Conservation (phyloP, 768 basidiomycete species). For the Kwoniella mangroviensis region DNA sequence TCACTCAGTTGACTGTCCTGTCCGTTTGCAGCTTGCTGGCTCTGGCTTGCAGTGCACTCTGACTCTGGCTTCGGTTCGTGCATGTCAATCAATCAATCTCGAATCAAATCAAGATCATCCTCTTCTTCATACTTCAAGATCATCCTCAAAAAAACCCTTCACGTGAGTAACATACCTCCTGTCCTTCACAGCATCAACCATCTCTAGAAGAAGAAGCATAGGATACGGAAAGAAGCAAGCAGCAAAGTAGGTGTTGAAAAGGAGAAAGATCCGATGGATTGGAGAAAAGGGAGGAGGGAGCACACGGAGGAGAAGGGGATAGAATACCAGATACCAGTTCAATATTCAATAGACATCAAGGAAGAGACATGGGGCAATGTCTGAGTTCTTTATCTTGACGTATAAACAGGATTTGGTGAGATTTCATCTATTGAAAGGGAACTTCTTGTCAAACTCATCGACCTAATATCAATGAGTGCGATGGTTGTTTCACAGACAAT, state of each 20-base stretch:
- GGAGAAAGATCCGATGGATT: not conserved
- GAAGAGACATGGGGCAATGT: constrained; percentile 55
- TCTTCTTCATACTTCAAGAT: constrained; percentile 29
- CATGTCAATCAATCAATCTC: constrained; percentile 14
- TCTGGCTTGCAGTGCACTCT: constrained; percentile 7
- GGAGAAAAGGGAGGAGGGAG: not conserved
- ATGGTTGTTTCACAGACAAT: not conserved
- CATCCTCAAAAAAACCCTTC: constrained; percentile 21
- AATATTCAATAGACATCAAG: constrained; percentile 31
- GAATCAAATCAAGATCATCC: not conserved
- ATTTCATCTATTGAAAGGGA: not conserved
- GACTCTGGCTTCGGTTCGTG: not conserved
- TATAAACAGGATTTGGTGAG: constrained; percentile 33
- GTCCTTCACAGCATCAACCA: not conserved
- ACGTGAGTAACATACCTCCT: constrained; percentile 24
- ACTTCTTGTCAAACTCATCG: not conserved
- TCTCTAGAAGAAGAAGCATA: not conserved
- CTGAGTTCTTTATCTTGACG: constrained; percentile 43
- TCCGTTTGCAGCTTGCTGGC: not conserved
- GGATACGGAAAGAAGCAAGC: not conserved
- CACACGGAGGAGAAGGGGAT: constrained; percentile 7
- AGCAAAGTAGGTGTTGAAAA: not conserved
- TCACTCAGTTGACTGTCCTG: too few species aligned
- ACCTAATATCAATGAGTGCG: not conserved
- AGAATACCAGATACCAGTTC: constrained; percentile 2